Evolutionary conservation across 2,329 filamentous ascomycete genomes (phyloP).

Genomic region (Colletotrichum sp.): DNA sequence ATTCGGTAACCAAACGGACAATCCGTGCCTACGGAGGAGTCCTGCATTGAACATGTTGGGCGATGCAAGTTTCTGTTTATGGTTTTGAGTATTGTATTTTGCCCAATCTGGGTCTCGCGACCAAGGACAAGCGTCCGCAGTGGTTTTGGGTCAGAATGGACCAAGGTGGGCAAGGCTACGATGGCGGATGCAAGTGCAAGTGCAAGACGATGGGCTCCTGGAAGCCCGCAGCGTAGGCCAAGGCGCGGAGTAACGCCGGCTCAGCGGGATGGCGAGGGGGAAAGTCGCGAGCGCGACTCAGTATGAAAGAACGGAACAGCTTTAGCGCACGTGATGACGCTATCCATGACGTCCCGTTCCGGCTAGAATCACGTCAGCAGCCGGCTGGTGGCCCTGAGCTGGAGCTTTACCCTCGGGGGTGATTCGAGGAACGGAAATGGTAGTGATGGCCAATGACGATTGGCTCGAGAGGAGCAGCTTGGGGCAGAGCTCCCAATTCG

Average conservation of each 20-base stretch:
- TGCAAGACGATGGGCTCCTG: not conserved
- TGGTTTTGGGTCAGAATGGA: not conserved
- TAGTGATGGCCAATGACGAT: not conserved
- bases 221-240: not conserved
- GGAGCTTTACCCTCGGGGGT: not conserved
- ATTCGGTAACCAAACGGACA: not conserved
- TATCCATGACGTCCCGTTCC: constrained; percentile 10
- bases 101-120: not conserved
- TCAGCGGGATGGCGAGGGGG: not conserved
- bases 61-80: not conserved
- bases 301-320: not conserved
- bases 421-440: not conserved
- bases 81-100: not conserved
- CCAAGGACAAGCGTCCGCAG: not conserved
- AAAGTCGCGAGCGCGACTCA: not conserved
- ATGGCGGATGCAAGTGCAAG: not conserved
- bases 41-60: not conserved
- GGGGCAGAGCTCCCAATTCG: not conserved
- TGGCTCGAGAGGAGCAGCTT: not conserved
- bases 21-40: not conserved
- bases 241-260: not conserved
- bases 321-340: constrained; percentile 20
- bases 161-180: not conserved
- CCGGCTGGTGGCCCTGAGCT: not conserved
- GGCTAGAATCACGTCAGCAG: constrained; percentile 12